Evolutionary conservation across 2,329 filamentous ascomycete species (phyloP).

Genomic region (Colletotrichum sublineola): DNA sequence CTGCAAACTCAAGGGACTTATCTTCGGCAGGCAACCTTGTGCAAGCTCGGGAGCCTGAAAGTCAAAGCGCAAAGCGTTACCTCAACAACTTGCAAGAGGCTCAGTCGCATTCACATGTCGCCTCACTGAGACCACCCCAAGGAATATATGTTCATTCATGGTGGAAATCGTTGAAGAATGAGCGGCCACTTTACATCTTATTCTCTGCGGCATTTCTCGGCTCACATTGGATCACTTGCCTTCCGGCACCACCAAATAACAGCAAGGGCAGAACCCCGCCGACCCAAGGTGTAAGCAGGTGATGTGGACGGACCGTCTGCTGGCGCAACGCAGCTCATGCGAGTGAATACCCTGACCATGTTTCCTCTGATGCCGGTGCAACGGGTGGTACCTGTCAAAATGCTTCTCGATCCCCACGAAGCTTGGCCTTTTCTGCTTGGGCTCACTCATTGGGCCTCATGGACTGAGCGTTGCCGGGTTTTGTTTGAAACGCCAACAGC

Average conservation of each 20-base stretch:
- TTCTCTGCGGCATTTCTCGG: too few relatives aligned
- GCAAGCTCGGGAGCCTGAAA: conserved; percentile 1
- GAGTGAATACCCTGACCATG: neutral
- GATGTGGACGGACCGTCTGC: neutral
- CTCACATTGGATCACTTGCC: neutral
- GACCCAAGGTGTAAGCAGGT: neutral
- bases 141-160: neutral
- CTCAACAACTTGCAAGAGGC: neutral
- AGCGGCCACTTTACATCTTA: too few relatives aligned
- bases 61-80: conserved; percentile 8
- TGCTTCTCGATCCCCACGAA: conserved; percentile 13
- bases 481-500: conserved; percentile 27
- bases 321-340: neutral
- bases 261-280: neutral
- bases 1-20: neutral
- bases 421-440: conserved; percentile 27
- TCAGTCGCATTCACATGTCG: neutral
- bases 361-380: conserved; percentile 4
- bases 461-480: conserved; percentile 13
- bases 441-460: neutral
- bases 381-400: conserved; percentile 21
- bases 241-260: neutral
- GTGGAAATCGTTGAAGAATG: neutral
- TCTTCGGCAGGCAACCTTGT: neutral
- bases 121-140: neutral